Evolutionary conservation across 2,329 filamentous ascomycete species (phyloP), one percentile per base, ranked within the genome.

Genomic region (Botrytis sinoallii): DNA sequence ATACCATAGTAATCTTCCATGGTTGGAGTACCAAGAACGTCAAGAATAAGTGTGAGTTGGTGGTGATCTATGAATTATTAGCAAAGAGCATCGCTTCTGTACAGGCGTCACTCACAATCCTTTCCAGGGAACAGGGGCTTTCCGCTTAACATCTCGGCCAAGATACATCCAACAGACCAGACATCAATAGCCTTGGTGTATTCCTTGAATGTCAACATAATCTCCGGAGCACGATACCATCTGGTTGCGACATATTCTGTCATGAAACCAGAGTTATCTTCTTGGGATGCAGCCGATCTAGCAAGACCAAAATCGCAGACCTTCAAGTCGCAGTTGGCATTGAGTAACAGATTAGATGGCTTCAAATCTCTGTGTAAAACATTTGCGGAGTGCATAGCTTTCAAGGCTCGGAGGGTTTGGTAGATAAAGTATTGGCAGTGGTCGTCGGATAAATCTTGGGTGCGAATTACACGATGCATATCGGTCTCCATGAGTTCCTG

Each of bases 361-460:
- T 99, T 99, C 79, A 99, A 87, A 84, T 99, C 96, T 82, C 96
- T 92, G 83, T 99, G 96, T 18, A 99, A 90, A 66, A 99, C 96
- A 81, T 99, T 98, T 77, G 96, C 96, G 22, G 96, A 98, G 85
- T 99, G 96, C 95, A 99, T 98, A 57, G 96, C 96, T 87, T 99
- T 99, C 80, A 99, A 88, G 18, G 95, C 96, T 80, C 96, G 94
- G 74, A 99, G 90, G 3, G 96, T 99, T 86, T 99, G 96, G 87
- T 99, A 99, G 85, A 99, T 99, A 85, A 99, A 99, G 86, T 99
- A 99, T 84, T 99, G 96, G 89, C 96, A 99, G 84, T 99, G 96
- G 83, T 99, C 96, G 83, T 99, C 96, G 55, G 96, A 98, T 64
- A 99, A 90, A 82, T 99, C 96, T 85, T 99, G 96, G 57, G 96